phyloP scores from a whole-genome alignment of 1,284 basidiomycete genomes.

The Wolfiporia cocos region DNA sequence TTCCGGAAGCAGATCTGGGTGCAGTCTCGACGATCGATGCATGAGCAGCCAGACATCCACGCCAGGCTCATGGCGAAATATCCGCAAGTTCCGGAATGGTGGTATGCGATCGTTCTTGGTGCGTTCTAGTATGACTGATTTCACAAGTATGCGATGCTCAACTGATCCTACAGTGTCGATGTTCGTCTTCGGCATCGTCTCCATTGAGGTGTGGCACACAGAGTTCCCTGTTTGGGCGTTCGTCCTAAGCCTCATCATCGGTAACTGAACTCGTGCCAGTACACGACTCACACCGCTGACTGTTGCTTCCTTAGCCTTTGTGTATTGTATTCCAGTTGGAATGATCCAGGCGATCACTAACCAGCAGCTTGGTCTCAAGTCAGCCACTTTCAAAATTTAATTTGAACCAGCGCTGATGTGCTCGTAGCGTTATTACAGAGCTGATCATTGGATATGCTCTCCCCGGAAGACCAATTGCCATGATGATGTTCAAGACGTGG shows the following conservation, averaged over 20 bases:
- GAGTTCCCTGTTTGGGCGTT: constrained; percentile 61
- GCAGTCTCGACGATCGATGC: constrained; percentile 54
- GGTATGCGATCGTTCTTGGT: constrained; percentile 45
- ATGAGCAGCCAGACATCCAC: constrained; percentile 84
- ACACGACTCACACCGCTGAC: neutral
- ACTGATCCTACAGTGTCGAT: constrained; percentile 29
- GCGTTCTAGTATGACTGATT: constrained; percentile 2
- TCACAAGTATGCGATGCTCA: neutral
- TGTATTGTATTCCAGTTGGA: constrained; percentile 60
- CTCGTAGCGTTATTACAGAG: constrained; percentile 41
- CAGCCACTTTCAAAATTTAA: constrained; percentile 19
- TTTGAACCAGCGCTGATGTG: constrained; percentile 20
- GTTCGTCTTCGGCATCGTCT: constrained; percentile 59
- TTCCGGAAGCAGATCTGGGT: constrained; percentile 76
- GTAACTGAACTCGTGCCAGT: constrained; percentile 17
- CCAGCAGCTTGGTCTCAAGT: constrained; percentile 54
- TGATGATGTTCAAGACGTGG: constrained; percentile 59
- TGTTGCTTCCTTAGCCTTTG: constrained; percentile 40
- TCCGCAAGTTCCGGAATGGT: constrained; percentile 70
- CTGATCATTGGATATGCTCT: constrained; percentile 45
- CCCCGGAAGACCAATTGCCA: constrained; percentile 49
- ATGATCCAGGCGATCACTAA: constrained; percentile 65
- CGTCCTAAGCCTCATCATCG: constrained; percentile 34
- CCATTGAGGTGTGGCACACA: constrained; percentile 65
- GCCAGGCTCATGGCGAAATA: constrained; percentile 79